A percentile compares a stretch with the other conserved stretches of the same genome.
Evolutionary conservation across 352 stramenopile genomes (phyloP).

Genomic region (Pythium periplocum): DNA sequence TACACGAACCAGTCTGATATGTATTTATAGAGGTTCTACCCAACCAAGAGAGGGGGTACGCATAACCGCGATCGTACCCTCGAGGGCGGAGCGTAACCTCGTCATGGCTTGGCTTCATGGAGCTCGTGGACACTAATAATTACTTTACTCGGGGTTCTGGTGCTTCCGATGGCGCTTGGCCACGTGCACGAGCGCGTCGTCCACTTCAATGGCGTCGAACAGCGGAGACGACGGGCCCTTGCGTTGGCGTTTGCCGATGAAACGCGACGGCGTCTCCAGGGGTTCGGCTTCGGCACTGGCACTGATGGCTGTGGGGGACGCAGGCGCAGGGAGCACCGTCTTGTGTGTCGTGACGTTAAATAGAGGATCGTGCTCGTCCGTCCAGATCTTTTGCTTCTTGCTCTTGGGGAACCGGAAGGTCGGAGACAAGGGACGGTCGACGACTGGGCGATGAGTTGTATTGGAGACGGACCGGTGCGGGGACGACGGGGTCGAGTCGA

Average conservation of each 20-base stretch:
- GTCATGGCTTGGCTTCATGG: too few relatives aligned
- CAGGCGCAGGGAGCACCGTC: slow-evolving; percentile 10
- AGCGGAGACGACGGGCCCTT: slow-evolving; percentile 5
- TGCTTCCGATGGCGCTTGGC: slow-evolving; percentile 8
- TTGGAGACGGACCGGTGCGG: slow-evolving; percentile 4
- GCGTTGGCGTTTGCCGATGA: slow-evolving; percentile 15
- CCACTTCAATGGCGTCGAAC: slow-evolving; percentile 12
- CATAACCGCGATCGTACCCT: too few relatives aligned
- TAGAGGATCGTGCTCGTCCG: slow-evolving; percentile 11
- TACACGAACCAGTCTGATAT: too few relatives aligned
- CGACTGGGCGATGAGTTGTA: slow-evolving; percentile 4
- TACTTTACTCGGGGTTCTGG: too few relatives aligned
- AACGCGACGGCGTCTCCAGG: slow-evolving; percentile 1
- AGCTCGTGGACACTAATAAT: too few relatives aligned
- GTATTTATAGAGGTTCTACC: too few relatives aligned
- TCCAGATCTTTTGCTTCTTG: slow-evolving; percentile 23
- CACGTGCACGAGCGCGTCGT: slow-evolving; percentile 7
- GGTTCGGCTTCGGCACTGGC: not conserved
- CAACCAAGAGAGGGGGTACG: too few relatives aligned
- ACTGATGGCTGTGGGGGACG: slow-evolving; percentile 13
- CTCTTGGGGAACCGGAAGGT: slow-evolving; percentile 19
- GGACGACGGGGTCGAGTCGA: slow-evolving; percentile 1
- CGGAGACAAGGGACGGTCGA: slow-evolving; percentile 15
- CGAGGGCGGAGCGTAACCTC: too few relatives aligned
- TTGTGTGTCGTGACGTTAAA: slow-evolving; percentile 12